These are phyloP conservation scores for Ustilago hordei DNA, from an alignment of 1,284 basidiomycete genomes.

Conservation along the genomic window DNA sequence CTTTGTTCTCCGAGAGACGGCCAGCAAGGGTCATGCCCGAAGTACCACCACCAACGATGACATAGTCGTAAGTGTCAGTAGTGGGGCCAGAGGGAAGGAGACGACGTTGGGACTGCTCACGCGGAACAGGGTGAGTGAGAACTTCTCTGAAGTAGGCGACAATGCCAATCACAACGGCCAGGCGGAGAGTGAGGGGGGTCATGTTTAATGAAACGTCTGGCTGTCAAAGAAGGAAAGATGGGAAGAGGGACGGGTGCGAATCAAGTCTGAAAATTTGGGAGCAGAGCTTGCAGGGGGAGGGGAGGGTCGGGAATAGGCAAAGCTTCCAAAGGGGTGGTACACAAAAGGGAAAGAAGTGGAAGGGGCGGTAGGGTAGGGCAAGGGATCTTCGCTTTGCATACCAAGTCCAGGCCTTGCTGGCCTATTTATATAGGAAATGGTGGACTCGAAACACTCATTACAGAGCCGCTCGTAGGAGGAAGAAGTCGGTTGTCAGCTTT, in stretches of 20 bases:
- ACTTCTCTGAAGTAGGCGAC: conserved; percentile 20
- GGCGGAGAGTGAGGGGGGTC: conserved; percentile 13
- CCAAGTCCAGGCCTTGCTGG: background rate
- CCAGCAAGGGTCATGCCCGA: conserved; percentile 56
- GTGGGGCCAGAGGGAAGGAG: conserved; percentile 3
- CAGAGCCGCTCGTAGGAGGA: background rate
- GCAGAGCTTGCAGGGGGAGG: background rate
- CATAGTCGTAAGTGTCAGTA: conserved; percentile 48
- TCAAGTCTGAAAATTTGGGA: background rate
- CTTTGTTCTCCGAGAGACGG: conserved; percentile 51
- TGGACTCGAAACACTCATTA: background rate
- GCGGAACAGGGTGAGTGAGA: conserved; percentile 7
- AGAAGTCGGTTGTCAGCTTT: background rate
- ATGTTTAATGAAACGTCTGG: conserved; percentile 8
- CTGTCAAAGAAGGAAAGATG: background rate
- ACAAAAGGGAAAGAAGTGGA: background rate
- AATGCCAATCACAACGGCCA: conserved; percentile 23
- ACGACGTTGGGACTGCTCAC: background rate
- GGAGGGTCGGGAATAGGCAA: background rate
- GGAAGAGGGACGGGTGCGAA: background rate
- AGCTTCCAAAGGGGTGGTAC: background rate
- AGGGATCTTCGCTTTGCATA: background rate
- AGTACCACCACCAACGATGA: conserved; percentile 58
- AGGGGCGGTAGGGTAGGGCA: background rate
- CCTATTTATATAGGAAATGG: background rate